Conservation (phyloP, 2,329 filamentous ascomycete genomes). For the Chaetothyriales sp. region DNA sequence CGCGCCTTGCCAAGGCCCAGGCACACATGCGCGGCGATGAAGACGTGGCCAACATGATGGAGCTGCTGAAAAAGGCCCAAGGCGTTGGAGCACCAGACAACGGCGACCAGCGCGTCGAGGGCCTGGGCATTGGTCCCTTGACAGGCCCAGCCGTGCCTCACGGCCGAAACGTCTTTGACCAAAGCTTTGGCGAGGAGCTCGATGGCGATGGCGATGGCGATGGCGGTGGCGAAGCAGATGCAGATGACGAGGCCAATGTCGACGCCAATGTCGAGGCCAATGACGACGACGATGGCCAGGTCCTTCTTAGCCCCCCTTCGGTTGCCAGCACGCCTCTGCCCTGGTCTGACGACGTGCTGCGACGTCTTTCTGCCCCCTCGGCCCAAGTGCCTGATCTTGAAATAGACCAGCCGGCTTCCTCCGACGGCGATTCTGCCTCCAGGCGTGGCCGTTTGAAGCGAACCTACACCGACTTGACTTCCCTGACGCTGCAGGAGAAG, state of each 20-base stretch:
- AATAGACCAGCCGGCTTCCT: slow-evolving; percentile 5
- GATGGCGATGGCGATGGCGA: slow-evolving; percentile 14
- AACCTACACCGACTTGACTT: slow-evolving; percentile 71
- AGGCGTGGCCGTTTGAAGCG: slow-evolving; percentile 62
- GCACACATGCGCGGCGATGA: slow-evolving; percentile 69
- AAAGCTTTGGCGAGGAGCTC: slow-evolving; percentile 50
- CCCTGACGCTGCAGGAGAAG: slow-evolving; percentile 63
- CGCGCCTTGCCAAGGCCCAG: slow-evolving; percentile 69
- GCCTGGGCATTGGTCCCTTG: slow-evolving; percentile 45
- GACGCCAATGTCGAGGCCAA: background rate
- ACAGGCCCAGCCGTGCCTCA: slow-evolving; percentile 66
- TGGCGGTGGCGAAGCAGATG: too few relatives aligned
- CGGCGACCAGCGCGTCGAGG: background rate
- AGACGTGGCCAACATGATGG: slow-evolving; percentile 81
- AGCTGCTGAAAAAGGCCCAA: slow-evolving; percentile 69
- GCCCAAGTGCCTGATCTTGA: slow-evolving; percentile 10
- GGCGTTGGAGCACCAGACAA: slow-evolving; percentile 46
- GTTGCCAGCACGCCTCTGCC: background rate
- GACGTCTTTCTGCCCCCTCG: background rate
- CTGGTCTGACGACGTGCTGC: background rate
- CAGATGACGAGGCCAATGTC: background rate
- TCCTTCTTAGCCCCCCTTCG: background rate
- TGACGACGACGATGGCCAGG: slow-evolving; percentile 3
- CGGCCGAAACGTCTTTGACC: slow-evolving; percentile 72
- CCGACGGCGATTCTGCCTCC: slow-evolving; percentile 25